Percentiles rank a stretch among this genome's conserved stretches.
phyloP scores from a whole-genome alignment of 768 basidiomycete species.

The Pluteus cervinus region DNA sequence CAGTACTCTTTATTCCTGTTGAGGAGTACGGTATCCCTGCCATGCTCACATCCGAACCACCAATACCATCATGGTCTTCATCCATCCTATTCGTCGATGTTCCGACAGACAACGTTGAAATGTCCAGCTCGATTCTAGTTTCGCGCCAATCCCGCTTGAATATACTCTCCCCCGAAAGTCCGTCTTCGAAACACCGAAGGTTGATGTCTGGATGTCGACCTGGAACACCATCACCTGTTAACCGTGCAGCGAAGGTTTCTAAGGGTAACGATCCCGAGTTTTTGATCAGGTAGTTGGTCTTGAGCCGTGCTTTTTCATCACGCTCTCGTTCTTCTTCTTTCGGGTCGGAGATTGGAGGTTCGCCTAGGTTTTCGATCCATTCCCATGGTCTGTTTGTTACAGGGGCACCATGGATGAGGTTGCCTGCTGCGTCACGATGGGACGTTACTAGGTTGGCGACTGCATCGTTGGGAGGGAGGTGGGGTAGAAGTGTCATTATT shows the following conservation, averaged over 20 bases:
- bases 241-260: slow-evolving; percentile 59
- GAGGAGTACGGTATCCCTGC: too few species aligned
- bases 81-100: slow-evolving; percentile 6
- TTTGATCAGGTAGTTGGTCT: slow-evolving; percentile 35
- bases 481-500: slow-evolving; percentile 52
- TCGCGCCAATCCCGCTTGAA: slow-evolving; percentile 78
- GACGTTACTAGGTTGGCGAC: slow-evolving; percentile 56
- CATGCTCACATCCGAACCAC: neutral
- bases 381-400: slow-evolving; percentile 82
- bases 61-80: neutral
- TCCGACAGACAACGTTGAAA: slow-evolving; percentile 16
- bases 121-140: slow-evolving; percentile 47
- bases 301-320: slow-evolving; percentile 32
- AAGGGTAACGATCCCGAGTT: slow-evolving; percentile 70
- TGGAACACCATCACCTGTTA: slow-evolving; percentile 60
- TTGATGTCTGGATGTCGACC: slow-evolving; percentile 28
- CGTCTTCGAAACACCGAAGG: slow-evolving; percentile 61
- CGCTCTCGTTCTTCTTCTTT: slow-evolving; percentile 36
- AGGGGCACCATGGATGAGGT: slow-evolving; percentile 38
- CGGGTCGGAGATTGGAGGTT: slow-evolving; percentile 36
- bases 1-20: too few species aligned
- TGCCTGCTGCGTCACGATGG: slow-evolving; percentile 49
- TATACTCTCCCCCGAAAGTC: slow-evolving; percentile 51
- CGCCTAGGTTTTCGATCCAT: slow-evolving; percentile 77
- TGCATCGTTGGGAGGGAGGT: slow-evolving; percentile 40